Evolutionary conservation across 768 basidiomycete genomes (phyloP), one percentile per base, ranked within the genome.

Genomic region (Daedalea quercina): DNA sequence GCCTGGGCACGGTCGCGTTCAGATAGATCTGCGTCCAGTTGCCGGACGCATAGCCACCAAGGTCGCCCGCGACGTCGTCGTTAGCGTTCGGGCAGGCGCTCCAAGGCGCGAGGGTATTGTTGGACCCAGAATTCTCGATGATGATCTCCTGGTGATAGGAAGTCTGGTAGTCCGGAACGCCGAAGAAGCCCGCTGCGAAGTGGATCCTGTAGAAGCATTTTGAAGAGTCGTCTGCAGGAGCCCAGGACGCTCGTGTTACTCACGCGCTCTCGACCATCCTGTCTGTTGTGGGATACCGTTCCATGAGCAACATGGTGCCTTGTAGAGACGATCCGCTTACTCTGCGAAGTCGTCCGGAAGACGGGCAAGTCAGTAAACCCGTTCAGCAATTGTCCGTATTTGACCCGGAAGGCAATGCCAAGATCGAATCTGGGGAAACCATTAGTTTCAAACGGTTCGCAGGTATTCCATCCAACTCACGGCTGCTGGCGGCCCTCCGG

Each of bases 111-210:
- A 79, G 69, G 0, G 77, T 77, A 59, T 70, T 74, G 67, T 80
- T 79, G 66, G 70, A 74, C 1, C 69, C 70, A 2, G 62, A 52
- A 22, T 60, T 66, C 53, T 79, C 77, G 47, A 79, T 70, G 47
- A 68, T 74, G 48, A 79, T 73, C 37, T 72, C 68, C 53, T 79
- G 72, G 55, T 78, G 73, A 59, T 76, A 79, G 34, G 74, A 58
- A 11, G 53, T 57, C 52, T 54, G 65, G 31, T 73, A 77, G 3
- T 64, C 66, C 20, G 73, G 75, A 23, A 76, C 66, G 9, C 73
- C 73, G 50, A 73, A 74, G 66, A 76, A 76, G 22, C 77, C 77
- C 12, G 75, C 72, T 0, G 76, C 76, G 57, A 80, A 79, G 58
- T 79, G 75, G 45, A 76, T 67, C 8, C 66, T 69, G 24, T 4